Evolutionary conservation across 257 asterid species (phyloP).

Genomic region (Nemophila menziesii): DNA sequence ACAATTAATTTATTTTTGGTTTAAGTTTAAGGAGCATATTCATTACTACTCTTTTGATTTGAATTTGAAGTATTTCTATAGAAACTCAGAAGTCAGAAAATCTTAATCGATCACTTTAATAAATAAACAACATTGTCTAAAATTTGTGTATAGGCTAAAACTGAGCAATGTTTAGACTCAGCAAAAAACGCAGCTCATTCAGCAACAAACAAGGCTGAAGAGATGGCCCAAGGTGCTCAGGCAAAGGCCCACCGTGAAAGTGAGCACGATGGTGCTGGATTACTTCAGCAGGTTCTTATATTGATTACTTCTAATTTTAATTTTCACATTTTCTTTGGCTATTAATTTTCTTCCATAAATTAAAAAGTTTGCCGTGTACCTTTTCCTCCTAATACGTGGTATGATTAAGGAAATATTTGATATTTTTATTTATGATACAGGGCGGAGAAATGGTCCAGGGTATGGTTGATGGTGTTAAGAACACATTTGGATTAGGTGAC

Average conservation of each 20-base stretch:
- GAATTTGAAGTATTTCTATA: too few relatives aligned
- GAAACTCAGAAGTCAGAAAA: too few relatives aligned
- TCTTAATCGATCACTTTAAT: too few relatives aligned
- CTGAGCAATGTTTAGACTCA: slow-evolving; percentile 44
- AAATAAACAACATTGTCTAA: too few relatives aligned
- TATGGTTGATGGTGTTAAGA: slow-evolving; percentile 59
- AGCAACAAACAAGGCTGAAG: slow-evolving; percentile 38
- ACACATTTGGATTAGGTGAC: slow-evolving; percentile 61
- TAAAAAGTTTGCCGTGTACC: too few relatives aligned
- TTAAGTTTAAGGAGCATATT: too few relatives aligned
- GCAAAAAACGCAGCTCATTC: slow-evolving; percentile 30
- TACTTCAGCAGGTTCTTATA: slow-evolving; percentile 39
- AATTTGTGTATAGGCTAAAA: slow-evolving; percentile 24
- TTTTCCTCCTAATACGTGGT: too few relatives aligned
- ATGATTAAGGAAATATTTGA: too few relatives aligned
- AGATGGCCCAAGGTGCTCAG: slow-evolving; percentile 32
- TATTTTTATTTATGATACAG: slow-evolving; percentile 11
- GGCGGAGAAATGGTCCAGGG: slow-evolving; percentile 70
- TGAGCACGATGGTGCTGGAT: slow-evolving; percentile 22
- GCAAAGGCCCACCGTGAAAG: slow-evolving; percentile 15
- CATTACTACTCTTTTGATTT: too few relatives aligned
- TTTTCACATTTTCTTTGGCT: background rate
- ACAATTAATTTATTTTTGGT: too few relatives aligned
- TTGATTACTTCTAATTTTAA: background rate
- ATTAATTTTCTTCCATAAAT: background rate